A percentile compares a stretch with the other conserved stretches of the same genome.
phyloP scores from a whole-genome alignment of 2,329 filamentous ascomycete species.

The Xenoacremonium recifei region DNA sequence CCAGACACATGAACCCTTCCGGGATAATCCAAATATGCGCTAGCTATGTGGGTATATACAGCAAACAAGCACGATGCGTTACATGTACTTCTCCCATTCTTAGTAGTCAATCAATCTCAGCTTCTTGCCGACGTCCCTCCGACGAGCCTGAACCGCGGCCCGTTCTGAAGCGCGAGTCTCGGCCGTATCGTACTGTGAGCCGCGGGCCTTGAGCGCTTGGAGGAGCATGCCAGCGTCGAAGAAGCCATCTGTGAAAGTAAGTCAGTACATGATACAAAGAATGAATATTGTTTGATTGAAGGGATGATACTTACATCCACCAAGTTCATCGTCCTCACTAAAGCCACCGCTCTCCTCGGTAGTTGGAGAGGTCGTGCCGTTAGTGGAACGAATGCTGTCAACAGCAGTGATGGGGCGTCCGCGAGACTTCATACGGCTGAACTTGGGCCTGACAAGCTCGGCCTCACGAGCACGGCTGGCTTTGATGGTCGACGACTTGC shows the following conservation, averaged over 20 bases:
- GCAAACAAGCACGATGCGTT: background rate
- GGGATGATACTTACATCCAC: constrained; percentile 91
- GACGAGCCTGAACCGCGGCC: constrained; percentile 55
- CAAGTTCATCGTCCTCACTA: constrained; percentile 85
- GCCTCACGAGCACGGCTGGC: constrained; percentile 54
- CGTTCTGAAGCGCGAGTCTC: constrained; percentile 57
- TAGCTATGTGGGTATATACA: constrained; percentile 3
- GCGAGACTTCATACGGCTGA: constrained; percentile 62
- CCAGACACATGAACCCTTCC: background rate
- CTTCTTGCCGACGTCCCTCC: constrained; percentile 73
- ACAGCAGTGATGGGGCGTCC: constrained; percentile 69
- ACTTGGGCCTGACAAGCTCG: constrained; percentile 39
- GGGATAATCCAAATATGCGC: constrained; percentile 1
- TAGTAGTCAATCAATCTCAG: constrained; percentile 68
- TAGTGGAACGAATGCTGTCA: constrained; percentile 40
- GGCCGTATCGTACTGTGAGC: constrained; percentile 49
- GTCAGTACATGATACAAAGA: constrained; percentile 28
- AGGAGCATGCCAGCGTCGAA: constrained; percentile 96
- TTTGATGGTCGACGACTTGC: constrained; percentile 38
- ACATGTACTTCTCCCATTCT: constrained; percentile 19
- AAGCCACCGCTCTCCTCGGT: constrained; percentile 65
- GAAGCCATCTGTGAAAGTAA: constrained; percentile 73
- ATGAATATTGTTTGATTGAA: background rate
- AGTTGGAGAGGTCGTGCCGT: constrained; percentile 57
- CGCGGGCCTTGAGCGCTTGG: constrained; percentile 77